A percentile compares a stretch with the other conserved stretches of the same genome.
phyloP scores from a whole-genome alignment of 495 filamentous ascomycete genomes.

The Neurospora sp. region DNA sequence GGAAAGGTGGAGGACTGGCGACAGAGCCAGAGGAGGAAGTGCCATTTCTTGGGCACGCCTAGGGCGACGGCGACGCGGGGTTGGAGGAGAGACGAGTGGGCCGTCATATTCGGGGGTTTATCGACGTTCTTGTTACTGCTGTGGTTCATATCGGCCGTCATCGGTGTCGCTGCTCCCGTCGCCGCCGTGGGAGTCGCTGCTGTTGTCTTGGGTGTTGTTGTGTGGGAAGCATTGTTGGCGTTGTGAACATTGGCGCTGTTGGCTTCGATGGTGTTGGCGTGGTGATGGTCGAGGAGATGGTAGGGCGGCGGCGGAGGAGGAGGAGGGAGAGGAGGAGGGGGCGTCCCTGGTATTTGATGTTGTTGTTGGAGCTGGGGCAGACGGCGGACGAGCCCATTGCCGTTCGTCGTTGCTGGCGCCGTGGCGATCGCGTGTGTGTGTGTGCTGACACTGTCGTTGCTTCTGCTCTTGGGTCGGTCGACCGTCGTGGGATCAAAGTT shows the following conservation, averaged over 20 bases:
- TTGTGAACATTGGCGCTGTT: background rate
- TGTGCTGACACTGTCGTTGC: background rate
- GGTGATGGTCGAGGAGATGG: background rate
- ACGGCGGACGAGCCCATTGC: background rate
- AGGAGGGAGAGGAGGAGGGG: background rate
- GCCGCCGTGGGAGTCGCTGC: background rate
- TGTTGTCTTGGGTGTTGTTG: conserved; percentile 5
- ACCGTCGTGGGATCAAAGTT: background rate
- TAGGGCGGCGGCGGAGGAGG: background rate
- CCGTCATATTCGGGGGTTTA: conserved; percentile 41
- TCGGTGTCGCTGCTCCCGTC: background rate
- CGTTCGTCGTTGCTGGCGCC: background rate
- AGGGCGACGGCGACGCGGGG: conserved; percentile 41
- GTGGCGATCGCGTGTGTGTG: background rate
- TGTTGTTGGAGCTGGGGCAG: background rate
- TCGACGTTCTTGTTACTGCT: background rate
- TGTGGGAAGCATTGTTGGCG: background rate
- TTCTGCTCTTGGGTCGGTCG: background rate
- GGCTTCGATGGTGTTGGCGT: background rate
- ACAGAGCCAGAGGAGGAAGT: conserved; percentile 34
- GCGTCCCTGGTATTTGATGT: background rate
- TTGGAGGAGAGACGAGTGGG: conserved; percentile 48
- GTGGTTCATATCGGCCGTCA: background rate
- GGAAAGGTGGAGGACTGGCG: conserved; percentile 35
- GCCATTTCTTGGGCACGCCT: conserved; percentile 36